These are phyloP conservation scores for Lepidium campestre DNA, from an alignment of 441 rosid species.

Conservation along the genomic window DNA sequence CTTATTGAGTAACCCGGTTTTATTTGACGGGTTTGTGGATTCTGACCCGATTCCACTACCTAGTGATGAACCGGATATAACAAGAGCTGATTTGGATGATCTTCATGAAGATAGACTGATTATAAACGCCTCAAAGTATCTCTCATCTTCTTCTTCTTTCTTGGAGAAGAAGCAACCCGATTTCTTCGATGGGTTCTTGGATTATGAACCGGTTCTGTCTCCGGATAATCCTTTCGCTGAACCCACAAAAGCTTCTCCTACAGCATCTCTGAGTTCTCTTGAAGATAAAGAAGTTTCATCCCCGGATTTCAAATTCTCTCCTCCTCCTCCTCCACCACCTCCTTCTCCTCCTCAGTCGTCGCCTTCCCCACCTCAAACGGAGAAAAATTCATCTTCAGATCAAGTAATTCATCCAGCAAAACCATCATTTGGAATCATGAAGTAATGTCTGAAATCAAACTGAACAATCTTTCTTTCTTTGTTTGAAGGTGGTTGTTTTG, in stretches of 20 bases:
- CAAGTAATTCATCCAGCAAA: neutral
- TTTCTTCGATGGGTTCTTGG: constrained; percentile 42
- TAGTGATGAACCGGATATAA: constrained; percentile 25
- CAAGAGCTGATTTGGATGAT: neutral
- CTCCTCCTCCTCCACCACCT: constrained; percentile 30
- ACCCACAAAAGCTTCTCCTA: constrained; percentile 24
- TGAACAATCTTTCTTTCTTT: neutral
- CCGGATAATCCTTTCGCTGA: constrained; percentile 38
- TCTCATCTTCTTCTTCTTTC: constrained; percentile 23
- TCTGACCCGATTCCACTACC: constrained; percentile 40
- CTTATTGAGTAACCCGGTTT: constrained; percentile 39
- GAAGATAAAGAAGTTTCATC: constrained; percentile 36
- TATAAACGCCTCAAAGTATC: constrained; percentile 23
- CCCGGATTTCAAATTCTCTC: constrained; percentile 24
- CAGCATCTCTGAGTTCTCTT: constrained; percentile 17
- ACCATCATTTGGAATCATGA: too few relatives aligned
- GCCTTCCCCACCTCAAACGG: constrained; percentile 17
- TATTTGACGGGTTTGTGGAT: constrained; percentile 47
- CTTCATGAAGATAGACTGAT: constrained; percentile 15
- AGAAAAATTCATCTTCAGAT: constrained; percentile 42
- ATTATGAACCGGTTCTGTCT: constrained; percentile 46
- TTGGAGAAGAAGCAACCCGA: constrained; percentile 29
- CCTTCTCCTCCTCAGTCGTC: constrained; percentile 14
- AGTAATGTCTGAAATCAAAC: neutral
- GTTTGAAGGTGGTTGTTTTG: constrained; percentile 75